phyloP scores from a whole-genome alignment of 805 yeast species.

The Starmera quercuum region DNA sequence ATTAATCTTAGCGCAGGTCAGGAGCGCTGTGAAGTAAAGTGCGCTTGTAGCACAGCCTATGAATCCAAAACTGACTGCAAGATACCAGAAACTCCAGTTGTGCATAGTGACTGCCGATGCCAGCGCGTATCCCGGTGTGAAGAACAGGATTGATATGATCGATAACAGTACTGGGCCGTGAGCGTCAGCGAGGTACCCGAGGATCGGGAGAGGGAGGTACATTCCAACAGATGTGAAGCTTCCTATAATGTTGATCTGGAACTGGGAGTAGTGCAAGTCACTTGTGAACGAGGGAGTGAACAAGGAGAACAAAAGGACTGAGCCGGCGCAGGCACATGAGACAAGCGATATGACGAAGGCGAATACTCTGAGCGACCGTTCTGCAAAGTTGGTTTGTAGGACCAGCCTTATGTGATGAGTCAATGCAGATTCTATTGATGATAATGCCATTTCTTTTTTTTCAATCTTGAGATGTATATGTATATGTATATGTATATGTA shows the following conservation, averaged over 20 bases:
- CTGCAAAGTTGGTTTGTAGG: slow-evolving; percentile 35
- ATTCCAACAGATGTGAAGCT: slow-evolving; percentile 71
- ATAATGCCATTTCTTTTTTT: slow-evolving; percentile 14
- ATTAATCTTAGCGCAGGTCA: slow-evolving; percentile 82
- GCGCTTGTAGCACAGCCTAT: slow-evolving; percentile 72
- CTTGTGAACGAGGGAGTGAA: slow-evolving; percentile 64
- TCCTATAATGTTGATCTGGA: slow-evolving; percentile 66
- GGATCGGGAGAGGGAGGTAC: slow-evolving; percentile 74
- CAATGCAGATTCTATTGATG: slow-evolving; percentile 29
- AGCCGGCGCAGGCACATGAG: slow-evolving; percentile 73
- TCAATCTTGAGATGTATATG: too few species aligned
- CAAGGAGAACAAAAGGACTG: slow-evolving; percentile 74
- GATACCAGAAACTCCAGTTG: slow-evolving; percentile 21
- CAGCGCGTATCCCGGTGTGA: slow-evolving; percentile 60
- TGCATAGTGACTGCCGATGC: slow-evolving; percentile 31
- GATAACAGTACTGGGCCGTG: slow-evolving; percentile 76
- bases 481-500: too few species aligned
- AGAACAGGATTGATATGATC: slow-evolving; percentile 47
- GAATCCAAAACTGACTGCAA: slow-evolving; percentile 44
- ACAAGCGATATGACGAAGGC: slow-evolving; percentile 53
- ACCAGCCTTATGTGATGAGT: slow-evolving; percentile 37
- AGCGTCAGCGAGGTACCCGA: slow-evolving; percentile 80
- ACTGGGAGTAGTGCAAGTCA: slow-evolving; percentile 52
- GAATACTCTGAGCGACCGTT: slow-evolving; percentile 29
- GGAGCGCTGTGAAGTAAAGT: slow-evolving; percentile 58